Conservation (phyloP, 768 basidiomycete genomes). For the Kwoniella bestiolae region DNA sequence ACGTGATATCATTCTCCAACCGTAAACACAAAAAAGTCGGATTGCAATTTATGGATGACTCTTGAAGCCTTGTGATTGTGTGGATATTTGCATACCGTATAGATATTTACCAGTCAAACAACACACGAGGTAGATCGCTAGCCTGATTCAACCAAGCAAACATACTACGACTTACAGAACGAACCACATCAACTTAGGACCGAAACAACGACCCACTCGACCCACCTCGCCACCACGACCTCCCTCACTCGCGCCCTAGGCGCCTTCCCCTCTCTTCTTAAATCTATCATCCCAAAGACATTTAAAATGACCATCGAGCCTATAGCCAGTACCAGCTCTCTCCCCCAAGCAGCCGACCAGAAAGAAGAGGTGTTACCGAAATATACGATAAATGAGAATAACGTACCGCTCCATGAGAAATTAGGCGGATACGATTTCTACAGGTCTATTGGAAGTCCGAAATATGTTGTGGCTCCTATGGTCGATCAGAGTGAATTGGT, state of each 20-base stretch:
- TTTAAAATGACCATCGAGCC: conserved; percentile 1
- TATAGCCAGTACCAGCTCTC: background rate
- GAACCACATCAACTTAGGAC: too few relatives aligned
- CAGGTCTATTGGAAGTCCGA: conserved; percentile 76
- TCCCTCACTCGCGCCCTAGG: background rate
- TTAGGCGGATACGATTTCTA: conserved; percentile 80
- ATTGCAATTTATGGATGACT: too few relatives aligned
- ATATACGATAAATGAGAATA: conserved; percentile 11
- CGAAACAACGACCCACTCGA: background rate
- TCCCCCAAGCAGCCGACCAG: background rate
- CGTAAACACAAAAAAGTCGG: background rate
- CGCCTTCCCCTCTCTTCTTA: background rate
- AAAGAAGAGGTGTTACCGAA: conserved; percentile 10
- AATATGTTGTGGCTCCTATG: conserved; percentile 94
- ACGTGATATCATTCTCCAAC: background rate
- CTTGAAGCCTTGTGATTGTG: too few relatives aligned
- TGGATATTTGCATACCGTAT: too few relatives aligned
- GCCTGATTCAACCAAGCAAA: too few relatives aligned
- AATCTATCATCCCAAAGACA: background rate
- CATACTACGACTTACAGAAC: too few relatives aligned
- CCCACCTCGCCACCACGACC: conserved; percentile 6
- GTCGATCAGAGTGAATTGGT: conserved; percentile 97
- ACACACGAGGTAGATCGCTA: too few relatives aligned
- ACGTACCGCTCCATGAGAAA: conserved; percentile 33
- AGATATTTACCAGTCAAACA: too few relatives aligned